Percentiles rank a stretch among this genome's conserved stretches.
Conservation (phyloP, 1,139 yeast species). For the Blastobotrys ciferrii region DNA sequence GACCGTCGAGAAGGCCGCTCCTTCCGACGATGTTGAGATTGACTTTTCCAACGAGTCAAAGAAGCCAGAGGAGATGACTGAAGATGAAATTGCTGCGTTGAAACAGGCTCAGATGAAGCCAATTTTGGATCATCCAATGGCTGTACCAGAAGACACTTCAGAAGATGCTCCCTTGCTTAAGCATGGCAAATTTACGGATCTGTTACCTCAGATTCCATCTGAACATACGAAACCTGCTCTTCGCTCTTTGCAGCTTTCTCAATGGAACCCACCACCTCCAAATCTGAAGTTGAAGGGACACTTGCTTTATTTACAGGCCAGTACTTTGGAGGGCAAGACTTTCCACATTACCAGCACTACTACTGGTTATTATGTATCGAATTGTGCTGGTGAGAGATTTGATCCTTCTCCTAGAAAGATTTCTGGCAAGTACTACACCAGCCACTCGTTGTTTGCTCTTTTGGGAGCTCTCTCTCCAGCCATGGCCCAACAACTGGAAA, state of each 20-base stretch:
- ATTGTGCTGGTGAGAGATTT: conserved; percentile 62
- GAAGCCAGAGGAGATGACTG: conserved; percentile 13
- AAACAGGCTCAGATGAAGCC: conserved; percentile 22
- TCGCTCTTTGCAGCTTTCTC: conserved; percentile 61
- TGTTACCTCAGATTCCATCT: conserved; percentile 28
- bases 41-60: conserved; percentile 10
- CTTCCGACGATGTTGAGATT: conserved; percentile 23
- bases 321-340: conserved; percentile 78
- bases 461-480: conserved; percentile 55
- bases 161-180: not conserved
- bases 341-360: conserved; percentile 74
- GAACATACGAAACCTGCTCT: conserved; percentile 42
- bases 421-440: conserved; percentile 40
- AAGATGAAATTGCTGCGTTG: conserved; percentile 15
- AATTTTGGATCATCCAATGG: conserved; percentile 24
- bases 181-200: conserved; percentile 21
- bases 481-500: conserved; percentile 44
- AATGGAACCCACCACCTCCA: conserved; percentile 77
- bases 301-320: conserved; percentile 67
- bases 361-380: conserved; percentile 76
- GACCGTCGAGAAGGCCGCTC: conserved; percentile 24
- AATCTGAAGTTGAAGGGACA: conserved; percentile 66
- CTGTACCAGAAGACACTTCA: conserved; percentile 1
- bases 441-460: conserved; percentile 51
- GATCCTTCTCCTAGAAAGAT: conserved; percentile 55